Evolutionary conservation across 768 basidiomycete genomes (phyloP), one percentile per base, ranked within the genome.

Genomic region (Mycena pura): DNA sequence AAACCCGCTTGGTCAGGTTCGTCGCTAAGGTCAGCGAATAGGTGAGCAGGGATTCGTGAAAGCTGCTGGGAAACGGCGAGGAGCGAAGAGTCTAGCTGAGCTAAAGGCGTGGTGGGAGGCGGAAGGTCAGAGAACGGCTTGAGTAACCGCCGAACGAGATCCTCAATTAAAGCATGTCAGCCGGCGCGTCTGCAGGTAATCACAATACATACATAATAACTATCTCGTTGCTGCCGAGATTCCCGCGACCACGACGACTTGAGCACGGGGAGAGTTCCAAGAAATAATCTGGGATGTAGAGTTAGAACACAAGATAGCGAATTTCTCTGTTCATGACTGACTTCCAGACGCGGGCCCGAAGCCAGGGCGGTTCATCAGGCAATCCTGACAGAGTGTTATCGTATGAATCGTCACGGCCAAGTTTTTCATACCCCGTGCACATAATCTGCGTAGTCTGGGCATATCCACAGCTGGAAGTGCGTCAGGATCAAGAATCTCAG

Each of bases 311-410:
- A 36, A 22, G 31, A 41, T 41, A 39, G 11, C 15, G 22, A 11
- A 4, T 14, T 25, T 8, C 14, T 40, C 5, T 51, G 29, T 46
- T 25, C 15, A 36, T 7, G 28, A 76, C 87, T 71, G 62, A 90
- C 91, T 85, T 90, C 91, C 91, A 93, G 67, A 90, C 79, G 40
- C 89, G 81, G 27, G 91, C 89, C 39, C 91, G 83, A 63, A 92
- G 78, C 89, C 90, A 92, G 5, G 81, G 75, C 40, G 91, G 91
- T 66, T 89, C 81, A 65, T 90, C 85, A 47, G 91, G 89, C 44
- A 92, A 82, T 58, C 91, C 91, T 92, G 61, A 17, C 39, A 34
- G 43, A 49, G 57, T 50, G 29, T 63, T 17, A 63, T 17, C 21
- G 22, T 6, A 58, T 14, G 31, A 13, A 17, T 36, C 38, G n/a